Conservation (phyloP, 2,329 filamentous ascomycete species). For the Dactylellina haptotyla region DNA sequence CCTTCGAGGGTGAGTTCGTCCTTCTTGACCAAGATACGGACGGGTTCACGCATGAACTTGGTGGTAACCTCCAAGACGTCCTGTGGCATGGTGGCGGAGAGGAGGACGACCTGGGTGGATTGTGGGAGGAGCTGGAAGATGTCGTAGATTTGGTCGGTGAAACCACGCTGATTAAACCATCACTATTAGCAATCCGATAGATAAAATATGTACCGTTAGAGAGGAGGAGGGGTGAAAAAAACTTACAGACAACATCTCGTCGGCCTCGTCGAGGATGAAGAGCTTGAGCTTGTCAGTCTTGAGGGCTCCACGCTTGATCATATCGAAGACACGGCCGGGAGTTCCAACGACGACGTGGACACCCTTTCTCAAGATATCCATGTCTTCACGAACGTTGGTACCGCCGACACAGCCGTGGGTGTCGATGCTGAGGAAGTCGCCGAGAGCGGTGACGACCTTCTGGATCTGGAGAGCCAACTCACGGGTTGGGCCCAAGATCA, state of each 20-base stretch:
- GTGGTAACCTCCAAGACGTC: slow-evolving; percentile 99
- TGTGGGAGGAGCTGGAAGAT: slow-evolving; percentile 99
- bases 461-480: slow-evolving; percentile 99
- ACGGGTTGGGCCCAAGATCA: slow-evolving; percentile 97
- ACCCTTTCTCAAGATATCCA: slow-evolving; percentile 95
- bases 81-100: slow-evolving; percentile 98
- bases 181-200: not conserved
- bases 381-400: slow-evolving; percentile 97
- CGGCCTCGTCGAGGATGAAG: slow-evolving; percentile 99
- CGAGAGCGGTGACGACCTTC: slow-evolving; percentile 98
- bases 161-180: slow-evolving; percentile 75
- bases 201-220: not conserved
- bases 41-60: slow-evolving; percentile 99
- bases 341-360: slow-evolving; percentile 98
- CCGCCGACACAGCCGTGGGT: slow-evolving; percentile 99
- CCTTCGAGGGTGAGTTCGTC: slow-evolving; percentile 99
- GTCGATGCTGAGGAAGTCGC: slow-evolving; percentile 99
- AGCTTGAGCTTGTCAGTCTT: slow-evolving; percentile 99
- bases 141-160: slow-evolving; percentile 99
- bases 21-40: slow-evolving; percentile 99
- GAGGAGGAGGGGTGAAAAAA: not conserved
- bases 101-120: slow-evolving; percentile 96
- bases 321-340: slow-evolving; percentile 97
- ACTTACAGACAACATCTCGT: slow-evolving; percentile 95
- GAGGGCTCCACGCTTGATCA: slow-evolving; percentile 98